These are phyloP conservation scores for Rhizopogon parksii DNA, from an alignment of 1,284 basidiomycete genomes.

Conservation along the genomic window DNA sequence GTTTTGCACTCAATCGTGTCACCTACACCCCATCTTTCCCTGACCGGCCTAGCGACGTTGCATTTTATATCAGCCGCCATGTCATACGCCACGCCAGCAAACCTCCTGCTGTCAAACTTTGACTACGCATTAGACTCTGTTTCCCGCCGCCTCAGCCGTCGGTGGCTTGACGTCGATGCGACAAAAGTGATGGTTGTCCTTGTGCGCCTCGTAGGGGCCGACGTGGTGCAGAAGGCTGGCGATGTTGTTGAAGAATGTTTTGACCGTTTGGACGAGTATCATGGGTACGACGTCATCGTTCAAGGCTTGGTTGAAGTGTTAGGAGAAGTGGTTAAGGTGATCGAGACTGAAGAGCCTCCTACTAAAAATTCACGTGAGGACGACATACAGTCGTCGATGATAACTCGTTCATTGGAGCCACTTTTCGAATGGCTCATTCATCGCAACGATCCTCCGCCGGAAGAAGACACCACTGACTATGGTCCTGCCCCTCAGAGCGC, in stretches of 20 bases:
- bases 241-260: conserved; percentile 95
- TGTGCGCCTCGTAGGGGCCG: conserved; percentile 76
- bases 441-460: conserved; percentile 34
- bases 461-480: conserved; percentile 41
- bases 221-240: conserved; percentile 79
- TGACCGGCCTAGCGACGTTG: conserved; percentile 67
- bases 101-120: conserved; percentile 85
- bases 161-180: conserved; percentile 74
- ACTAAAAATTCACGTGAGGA: conserved; percentile 13
- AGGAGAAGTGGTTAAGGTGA: conserved; percentile 65
- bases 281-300: conserved; percentile 81
- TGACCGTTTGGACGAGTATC: conserved; percentile 87
- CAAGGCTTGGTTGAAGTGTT: conserved; percentile 87
- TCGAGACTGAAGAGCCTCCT: conserved; percentile 45
- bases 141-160: conserved; percentile 69
- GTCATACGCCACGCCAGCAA: conserved; percentile 78
- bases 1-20: conserved; percentile 79
- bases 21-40: conserved; percentile 54
- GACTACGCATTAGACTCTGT: conserved; percentile 90
- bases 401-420: conserved; percentile 32
- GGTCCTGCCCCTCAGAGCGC: conserved; percentile 55
- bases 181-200: conserved; percentile 77
- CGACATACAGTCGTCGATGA: conserved; percentile 15
- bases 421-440: conserved; percentile 63
- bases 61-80: conserved; percentile 60